Conservation (phyloP, 306 rosid genomes). For the Pterocarpus macrocarpus region DNA sequence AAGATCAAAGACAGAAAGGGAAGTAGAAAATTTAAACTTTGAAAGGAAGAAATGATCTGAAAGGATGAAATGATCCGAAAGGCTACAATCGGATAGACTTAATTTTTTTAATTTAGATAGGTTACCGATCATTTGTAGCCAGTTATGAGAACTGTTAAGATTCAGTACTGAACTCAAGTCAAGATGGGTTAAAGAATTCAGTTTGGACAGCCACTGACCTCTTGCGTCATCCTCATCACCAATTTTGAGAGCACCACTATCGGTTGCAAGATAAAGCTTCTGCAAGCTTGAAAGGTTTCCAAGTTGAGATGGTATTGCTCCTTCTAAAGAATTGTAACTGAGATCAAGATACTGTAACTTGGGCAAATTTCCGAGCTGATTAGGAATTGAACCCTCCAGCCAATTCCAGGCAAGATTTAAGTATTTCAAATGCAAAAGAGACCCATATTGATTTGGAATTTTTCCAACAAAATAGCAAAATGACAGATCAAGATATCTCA, state of each 20-base stretch:
- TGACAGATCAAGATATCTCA: too few relatives aligned
- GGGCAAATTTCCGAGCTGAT: too few relatives aligned
- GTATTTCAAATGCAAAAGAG: too few relatives aligned
- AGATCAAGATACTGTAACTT: too few relatives aligned
- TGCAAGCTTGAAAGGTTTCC: slow-evolving; percentile 18
- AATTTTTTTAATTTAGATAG: neutral
- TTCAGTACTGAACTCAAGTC: neutral
- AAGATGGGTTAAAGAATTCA: neutral
- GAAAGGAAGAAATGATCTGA: neutral
- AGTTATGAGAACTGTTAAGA: neutral
- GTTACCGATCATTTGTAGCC: neutral
- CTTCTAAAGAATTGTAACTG: neutral
- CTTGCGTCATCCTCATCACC: neutral
- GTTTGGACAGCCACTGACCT: neutral
- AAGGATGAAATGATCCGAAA: neutral
- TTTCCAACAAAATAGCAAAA: too few relatives aligned
- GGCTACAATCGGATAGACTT: neutral
- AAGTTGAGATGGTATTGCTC: neutral
- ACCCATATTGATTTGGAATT: too few relatives aligned
- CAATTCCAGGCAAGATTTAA: too few relatives aligned
- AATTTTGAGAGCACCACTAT: neutral
- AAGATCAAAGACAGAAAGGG: too few relatives aligned
- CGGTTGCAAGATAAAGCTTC: neutral
- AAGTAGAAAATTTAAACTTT: neutral
- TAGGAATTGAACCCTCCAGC: too few relatives aligned